These are phyloP conservation scores for Phytophthora brassicae DNA, from an alignment of 352 stramenopile species.

Conservation along the genomic window DNA sequence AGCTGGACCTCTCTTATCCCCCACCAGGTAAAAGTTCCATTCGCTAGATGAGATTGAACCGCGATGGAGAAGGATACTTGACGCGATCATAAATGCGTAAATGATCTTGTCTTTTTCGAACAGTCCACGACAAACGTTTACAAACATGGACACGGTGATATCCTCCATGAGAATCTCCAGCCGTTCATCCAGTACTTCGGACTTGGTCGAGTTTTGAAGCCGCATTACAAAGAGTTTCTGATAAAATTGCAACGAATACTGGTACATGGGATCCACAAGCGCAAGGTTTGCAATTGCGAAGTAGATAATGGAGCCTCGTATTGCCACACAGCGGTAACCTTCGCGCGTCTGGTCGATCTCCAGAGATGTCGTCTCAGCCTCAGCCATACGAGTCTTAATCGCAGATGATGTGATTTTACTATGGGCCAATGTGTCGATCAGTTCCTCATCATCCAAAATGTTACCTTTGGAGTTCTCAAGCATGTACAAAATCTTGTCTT, in stretches of 20 bases:
- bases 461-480: constrained; percentile 93
- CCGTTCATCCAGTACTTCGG: constrained; percentile 79
- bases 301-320: constrained; percentile 92
- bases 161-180: constrained; percentile 91
- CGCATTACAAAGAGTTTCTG: constrained; percentile 91
- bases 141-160: constrained; percentile 92
- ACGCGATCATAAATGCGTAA: constrained; percentile 93
- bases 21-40: constrained; percentile 91
- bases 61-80: constrained; percentile 83
- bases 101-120: constrained; percentile 97
- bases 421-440: constrained; percentile 90
- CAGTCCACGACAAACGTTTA: constrained; percentile 93
- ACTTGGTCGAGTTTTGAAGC: constrained; percentile 79
- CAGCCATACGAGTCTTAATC: constrained; percentile 89
- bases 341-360: constrained; percentile 92
- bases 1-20: constrained; percentile 73
- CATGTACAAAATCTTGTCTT: constrained; percentile 95
- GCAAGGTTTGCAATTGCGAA: constrained; percentile 93
- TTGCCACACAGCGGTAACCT: constrained; percentile 89
- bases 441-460: constrained; percentile 93
- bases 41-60: constrained; percentile 69
- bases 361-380: constrained; percentile 88
- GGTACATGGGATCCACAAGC: constrained; percentile 94
- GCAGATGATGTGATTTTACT: constrained; percentile 90
- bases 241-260: constrained; percentile 95